phyloP scores from a whole-genome alignment of 2,329 filamentous ascomycete species.

The Plectosphaerella cucumerina region DNA sequence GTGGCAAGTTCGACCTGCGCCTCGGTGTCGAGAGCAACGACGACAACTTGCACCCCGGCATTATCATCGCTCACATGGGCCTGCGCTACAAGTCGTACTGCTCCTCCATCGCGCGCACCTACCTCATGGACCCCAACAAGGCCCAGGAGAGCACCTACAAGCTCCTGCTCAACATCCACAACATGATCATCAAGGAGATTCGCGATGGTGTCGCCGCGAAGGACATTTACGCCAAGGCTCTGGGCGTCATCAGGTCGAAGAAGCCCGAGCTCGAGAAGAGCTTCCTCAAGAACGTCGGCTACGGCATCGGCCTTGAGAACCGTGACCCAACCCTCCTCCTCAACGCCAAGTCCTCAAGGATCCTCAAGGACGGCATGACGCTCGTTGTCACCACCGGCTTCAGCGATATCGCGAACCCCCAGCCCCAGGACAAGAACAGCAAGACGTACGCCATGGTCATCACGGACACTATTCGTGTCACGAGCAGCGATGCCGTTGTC shows the following conservation, averaged over 20 bases:
- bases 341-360: conserved; percentile 79
- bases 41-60: conserved; percentile 80
- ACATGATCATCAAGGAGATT: conserved; percentile 84
- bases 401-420: conserved; percentile 81
- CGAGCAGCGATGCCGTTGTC: conserved; percentile 70
- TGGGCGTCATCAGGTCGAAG: conserved; percentile 76
- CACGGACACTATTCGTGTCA: conserved; percentile 89
- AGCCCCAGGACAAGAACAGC: conserved; percentile 84
- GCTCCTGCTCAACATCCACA: conserved; percentile 78
- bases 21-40: conserved; percentile 75
- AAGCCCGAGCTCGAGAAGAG: conserved; percentile 95
- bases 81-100: conserved; percentile 95
- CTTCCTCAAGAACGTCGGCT: conserved; percentile 88
- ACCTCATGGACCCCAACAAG: conserved; percentile 95
- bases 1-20: conserved; percentile 89
- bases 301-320: conserved; percentile 88
- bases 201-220: conserved; percentile 81
- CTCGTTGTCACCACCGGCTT: conserved; percentile 87
- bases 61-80: conserved; percentile 89
- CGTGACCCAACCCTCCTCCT: conserved; percentile 79
- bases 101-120: conserved; percentile 87
- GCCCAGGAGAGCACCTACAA: conserved; percentile 94
- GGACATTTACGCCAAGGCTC: conserved; percentile 87
- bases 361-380: conserved; percentile 95
- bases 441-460: conserved; percentile 85